Conservation (phyloP, 78 protist genomes). For the Goniomonas avonlea region DNA sequence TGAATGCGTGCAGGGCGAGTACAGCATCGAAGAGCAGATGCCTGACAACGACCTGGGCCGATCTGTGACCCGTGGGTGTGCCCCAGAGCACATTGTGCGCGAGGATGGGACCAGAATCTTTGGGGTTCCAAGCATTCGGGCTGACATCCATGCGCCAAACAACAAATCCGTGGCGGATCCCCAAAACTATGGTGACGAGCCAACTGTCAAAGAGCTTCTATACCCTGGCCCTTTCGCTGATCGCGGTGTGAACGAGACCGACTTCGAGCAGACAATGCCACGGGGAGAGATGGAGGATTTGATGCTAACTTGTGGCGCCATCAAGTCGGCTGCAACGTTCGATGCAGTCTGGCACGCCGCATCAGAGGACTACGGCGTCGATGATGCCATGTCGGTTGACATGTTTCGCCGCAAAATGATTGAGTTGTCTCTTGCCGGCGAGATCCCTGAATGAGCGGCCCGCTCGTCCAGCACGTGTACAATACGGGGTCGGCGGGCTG, state of each 20-base stretch:
- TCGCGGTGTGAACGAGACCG: slow-evolving; percentile 9
- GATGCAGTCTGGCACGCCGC: background rate
- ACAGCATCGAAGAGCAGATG: slow-evolving; percentile 9
- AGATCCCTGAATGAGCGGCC: too few relatives aligned
- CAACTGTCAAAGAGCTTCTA: slow-evolving; percentile 1
- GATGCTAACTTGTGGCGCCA: background rate
- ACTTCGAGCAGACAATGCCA: background rate
- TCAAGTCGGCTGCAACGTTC: background rate
- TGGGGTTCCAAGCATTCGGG: slow-evolving; percentile 6
- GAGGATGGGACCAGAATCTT: background rate
- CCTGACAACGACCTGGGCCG: slow-evolving; percentile 20
- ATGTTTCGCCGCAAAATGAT: background rate
- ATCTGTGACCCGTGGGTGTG: slow-evolving; percentile 11
- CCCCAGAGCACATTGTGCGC: background rate
- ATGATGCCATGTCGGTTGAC: slow-evolving; percentile 2
- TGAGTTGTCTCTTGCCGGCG: background rate
- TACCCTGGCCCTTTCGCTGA: background rate
- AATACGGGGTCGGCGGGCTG: background rate
- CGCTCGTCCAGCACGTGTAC: background rate
- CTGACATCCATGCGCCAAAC: slow-evolving; percentile 16
- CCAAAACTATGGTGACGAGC: slow-evolving; percentile 21
- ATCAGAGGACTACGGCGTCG: background rate
- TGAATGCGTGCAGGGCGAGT: slow-evolving; percentile 5
- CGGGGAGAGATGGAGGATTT: background rate
- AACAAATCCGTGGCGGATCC: slow-evolving; percentile 4